phyloP scores from a whole-genome alignment of 352 stramenopile genomes.

The Phytophthora pluvialis region DNA sequence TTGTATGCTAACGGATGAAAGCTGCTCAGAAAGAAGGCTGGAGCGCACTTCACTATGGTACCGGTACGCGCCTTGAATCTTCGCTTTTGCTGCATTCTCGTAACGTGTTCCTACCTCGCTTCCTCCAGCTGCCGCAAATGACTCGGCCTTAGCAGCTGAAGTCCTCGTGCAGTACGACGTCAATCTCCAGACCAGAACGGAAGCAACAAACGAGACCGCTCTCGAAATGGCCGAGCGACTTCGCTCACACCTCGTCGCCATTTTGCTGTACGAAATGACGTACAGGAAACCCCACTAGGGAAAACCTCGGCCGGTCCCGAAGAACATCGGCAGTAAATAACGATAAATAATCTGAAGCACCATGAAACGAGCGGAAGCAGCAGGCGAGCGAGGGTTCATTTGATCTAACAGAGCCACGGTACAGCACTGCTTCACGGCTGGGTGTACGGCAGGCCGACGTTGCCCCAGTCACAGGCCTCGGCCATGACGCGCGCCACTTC shows the following conservation, averaged over 20 bases:
- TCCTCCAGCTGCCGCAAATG: slow-evolving; percentile 64
- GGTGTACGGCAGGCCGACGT: slow-evolving; percentile 58
- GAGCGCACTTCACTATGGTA: slow-evolving; percentile 84
- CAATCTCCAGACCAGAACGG: slow-evolving; percentile 65
- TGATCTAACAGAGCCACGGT: slow-evolving; percentile 14
- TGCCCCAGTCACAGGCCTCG: slow-evolving; percentile 72
- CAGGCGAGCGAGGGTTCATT: slow-evolving; percentile 20
- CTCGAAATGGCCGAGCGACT: slow-evolving; percentile 82
- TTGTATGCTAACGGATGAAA: slow-evolving; percentile 12
- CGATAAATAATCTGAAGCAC: not conserved
- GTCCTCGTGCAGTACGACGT: slow-evolving; percentile 68
- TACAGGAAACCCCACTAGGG: slow-evolving; percentile 46
- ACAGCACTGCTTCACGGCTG: slow-evolving; percentile 29
- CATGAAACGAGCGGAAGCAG: slow-evolving; percentile 6
- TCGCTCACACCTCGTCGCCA: slow-evolving; percentile 72
- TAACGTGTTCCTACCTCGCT: not conserved
- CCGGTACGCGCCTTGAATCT: slow-evolving; percentile 41
- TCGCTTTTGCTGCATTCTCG: slow-evolving; percentile 4
- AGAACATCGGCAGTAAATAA: not conserved
- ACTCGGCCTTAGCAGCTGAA: slow-evolving; percentile 69
- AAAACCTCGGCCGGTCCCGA: not conserved
- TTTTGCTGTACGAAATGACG: slow-evolving; percentile 77
- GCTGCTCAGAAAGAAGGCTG: slow-evolving; percentile 67
- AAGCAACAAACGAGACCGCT: slow-evolving; percentile 76
- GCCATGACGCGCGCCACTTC: slow-evolving; percentile 63